Conservation (phyloP, 306 rosid genomes). For the Purshia tridentata region DNA sequence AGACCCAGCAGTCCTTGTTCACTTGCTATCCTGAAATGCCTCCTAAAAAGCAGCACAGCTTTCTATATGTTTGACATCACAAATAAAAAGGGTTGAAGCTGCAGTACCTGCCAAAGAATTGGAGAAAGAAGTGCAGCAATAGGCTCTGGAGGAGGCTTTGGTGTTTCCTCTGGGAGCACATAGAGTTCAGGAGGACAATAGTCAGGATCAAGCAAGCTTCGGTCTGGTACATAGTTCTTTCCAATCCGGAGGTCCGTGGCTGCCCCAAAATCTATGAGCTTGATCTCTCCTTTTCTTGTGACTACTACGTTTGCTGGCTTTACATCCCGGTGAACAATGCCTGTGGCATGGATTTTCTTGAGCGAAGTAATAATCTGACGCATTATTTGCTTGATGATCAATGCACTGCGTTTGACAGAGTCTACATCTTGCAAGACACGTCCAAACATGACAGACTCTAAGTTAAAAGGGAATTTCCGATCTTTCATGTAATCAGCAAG, state of each 20-base stretch:
- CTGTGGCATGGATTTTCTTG: conserved; percentile 86
- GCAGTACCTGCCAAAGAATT: conserved; percentile 85
- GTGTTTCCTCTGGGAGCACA: conserved; percentile 92
- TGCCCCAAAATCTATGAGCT: conserved; percentile 95
- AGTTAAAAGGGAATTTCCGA: conserved; percentile 74
- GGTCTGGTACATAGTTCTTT: conserved; percentile 75
- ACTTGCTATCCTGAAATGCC: not conserved
- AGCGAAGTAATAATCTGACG: conserved; percentile 82
- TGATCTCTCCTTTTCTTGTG: conserved; percentile 70
- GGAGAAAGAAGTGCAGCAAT: conserved; percentile 92
- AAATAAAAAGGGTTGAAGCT: not conserved
- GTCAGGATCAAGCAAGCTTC: conserved; percentile 75
- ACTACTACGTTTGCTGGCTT: conserved; percentile 94
- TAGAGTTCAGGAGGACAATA: conserved; percentile 89
- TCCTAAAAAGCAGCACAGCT: not conserved
- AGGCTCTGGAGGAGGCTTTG: conserved; percentile 91
- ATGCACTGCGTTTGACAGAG: conserved; percentile 61
- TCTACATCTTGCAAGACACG: conserved; percentile 77
- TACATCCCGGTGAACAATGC: conserved; percentile 91
- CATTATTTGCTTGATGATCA: conserved; percentile 92
- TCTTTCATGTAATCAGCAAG: conserved; percentile 88
- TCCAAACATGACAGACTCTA: conserved; percentile 89
- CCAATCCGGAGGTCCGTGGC: conserved; percentile 94
- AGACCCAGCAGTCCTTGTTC: no score
- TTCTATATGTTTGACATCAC: not conserved